Base-by-base conservation (phyloP, 768 basidiomycete species). In the Termitomyces sp. region DNA sequence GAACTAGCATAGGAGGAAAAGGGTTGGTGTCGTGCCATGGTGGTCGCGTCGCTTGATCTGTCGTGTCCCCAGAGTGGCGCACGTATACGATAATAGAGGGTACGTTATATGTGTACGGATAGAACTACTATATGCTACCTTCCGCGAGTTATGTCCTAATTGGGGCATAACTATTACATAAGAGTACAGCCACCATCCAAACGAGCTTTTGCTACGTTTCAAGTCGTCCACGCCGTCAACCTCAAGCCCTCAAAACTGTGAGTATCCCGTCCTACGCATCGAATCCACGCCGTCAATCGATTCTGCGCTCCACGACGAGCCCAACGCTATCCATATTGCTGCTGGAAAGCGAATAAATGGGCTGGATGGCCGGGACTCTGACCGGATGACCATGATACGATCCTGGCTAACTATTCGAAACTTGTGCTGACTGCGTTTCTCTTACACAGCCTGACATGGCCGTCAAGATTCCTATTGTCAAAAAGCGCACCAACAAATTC, bases 401-500 rank as follows among this genome's bases (percentile, higher is more conserved):
- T 28, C 3, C 53, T n/a, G 48, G 53, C 66, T 70, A 71, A 73
- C 7, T 1, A 9, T 41, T 61, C 69, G 67, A 62, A 64, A 66
- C 50, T 64, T 47, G 57, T 53, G 54, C 63, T 63, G 61, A 64
- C 53, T 33, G 45, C 59, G 52, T 44, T 50, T 58, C 53, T 58
- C 53, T 56, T 55, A 56, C 53, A 40, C 62, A 76, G 76, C 64
- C 67, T 69, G 66, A 68, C 69, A 80, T 80, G 78, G 77, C 76
- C 75, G 70, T 80, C 75, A 81, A 81, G 71, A 76, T 77, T 49
- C 71, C 73, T 48, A 73, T 95, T 73, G 82, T 97, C 76, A 97
- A 96, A 84, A 98, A 98, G 81, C 91, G 94, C 75, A 97, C 95
- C 68, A 93, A 88, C 77, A 78, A 80, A 71, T 98, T 98, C 91